Evolutionary conservation across 2,329 filamentous ascomycete genomes (phyloP).

Genomic region (Apiospora hydei): DNA sequence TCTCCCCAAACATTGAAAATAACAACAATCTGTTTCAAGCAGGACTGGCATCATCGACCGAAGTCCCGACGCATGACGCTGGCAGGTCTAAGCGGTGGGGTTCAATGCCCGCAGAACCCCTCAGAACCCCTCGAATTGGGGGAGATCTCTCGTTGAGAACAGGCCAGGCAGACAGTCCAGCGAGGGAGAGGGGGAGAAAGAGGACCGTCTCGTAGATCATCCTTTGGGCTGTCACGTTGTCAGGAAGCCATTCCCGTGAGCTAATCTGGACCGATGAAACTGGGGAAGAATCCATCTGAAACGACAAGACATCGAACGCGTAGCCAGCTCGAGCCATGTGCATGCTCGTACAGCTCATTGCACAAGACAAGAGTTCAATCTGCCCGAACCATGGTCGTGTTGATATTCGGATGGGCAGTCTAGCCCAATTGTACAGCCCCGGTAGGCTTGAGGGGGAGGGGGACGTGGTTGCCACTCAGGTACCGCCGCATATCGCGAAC

Average conservation of each 20-base stretch:
- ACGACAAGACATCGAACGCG: slow-evolving; percentile 15
- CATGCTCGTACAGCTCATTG: slow-evolving; percentile 16
- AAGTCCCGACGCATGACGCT: slow-evolving; percentile 12
- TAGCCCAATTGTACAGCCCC: slow-evolving; percentile 9
- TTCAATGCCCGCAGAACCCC: slow-evolving; percentile 8
- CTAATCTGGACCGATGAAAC: slow-evolving; percentile 18
- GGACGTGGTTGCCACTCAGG: slow-evolving; percentile 14
- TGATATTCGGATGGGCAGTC: slow-evolving; percentile 19
- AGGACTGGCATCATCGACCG: slow-evolving; percentile 8
- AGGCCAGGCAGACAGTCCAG: not conserved
- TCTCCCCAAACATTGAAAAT: slow-evolving; percentile 13
- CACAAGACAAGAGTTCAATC: slow-evolving; percentile 18
- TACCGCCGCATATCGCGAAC: slow-evolving; percentile 16
- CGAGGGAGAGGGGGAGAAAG: not conserved
- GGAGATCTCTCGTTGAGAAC: slow-evolving; percentile 12
- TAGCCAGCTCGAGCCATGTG: slow-evolving; percentile 2
- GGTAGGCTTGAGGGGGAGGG: not conserved
- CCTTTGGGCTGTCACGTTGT: slow-evolving; percentile 13
- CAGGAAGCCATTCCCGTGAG: slow-evolving; percentile 18
- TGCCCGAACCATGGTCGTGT: slow-evolving; percentile 18
- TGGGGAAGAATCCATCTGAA: slow-evolving; percentile 21
- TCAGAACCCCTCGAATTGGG: slow-evolving; percentile 12
- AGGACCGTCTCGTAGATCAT: slow-evolving; percentile 12
- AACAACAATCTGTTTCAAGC: slow-evolving; percentile 8
- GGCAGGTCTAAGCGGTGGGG: slow-evolving; percentile 19